Percentiles rank a stretch among this genome's conserved stretches.
These are phyloP conservation scores for Trichoderma sp. DNA, from an alignment of 2,329 filamentous ascomycete genomes.

Conservation along the genomic window DNA sequence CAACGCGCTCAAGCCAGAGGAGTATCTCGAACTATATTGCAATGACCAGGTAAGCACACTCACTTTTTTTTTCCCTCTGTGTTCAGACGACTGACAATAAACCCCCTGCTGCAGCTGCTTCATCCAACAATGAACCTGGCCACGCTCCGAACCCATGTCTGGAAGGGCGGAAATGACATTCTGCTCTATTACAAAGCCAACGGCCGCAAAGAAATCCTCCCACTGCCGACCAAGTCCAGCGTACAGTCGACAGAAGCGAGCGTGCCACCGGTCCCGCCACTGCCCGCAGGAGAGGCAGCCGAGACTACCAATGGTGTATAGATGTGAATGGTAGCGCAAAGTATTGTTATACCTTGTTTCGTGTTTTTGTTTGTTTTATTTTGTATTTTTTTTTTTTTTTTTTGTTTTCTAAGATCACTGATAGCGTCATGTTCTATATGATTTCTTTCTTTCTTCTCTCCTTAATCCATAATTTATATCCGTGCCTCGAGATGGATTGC, in stretches of 20 bases:
- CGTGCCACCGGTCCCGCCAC: slow-evolving; percentile 22
- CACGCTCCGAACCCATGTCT: slow-evolving; percentile 85
- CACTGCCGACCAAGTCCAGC: background rate
- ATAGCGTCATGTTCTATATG: slow-evolving; percentile 3
- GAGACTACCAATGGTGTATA: slow-evolving; percentile 3
- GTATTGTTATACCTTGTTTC: background rate
- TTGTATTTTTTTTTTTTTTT: too few species aligned
- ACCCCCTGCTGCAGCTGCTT: slow-evolving; percentile 49
- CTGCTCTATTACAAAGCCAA: slow-evolving; percentile 88
- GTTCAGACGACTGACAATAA: slow-evolving; percentile 18
- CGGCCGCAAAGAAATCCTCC: slow-evolving; percentile 64
- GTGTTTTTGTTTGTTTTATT: background rate
- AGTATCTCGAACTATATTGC: slow-evolving; percentile 93
- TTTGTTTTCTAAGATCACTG: background rate
- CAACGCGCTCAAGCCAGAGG: slow-evolving; percentile 70
- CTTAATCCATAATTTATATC: background rate
- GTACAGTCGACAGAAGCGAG: background rate
- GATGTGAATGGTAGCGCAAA: background rate
- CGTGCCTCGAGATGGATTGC: background rate
- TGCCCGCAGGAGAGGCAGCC: background rate
- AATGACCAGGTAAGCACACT: slow-evolving; percentile 71
- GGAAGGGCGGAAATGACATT: slow-evolving; percentile 94
- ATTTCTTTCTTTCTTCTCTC: background rate
- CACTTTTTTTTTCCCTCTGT: background rate
- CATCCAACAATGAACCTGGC: slow-evolving; percentile 87